Percentiles rank a stretch among this genome's conserved stretches.
These are phyloP conservation scores for Tuber umbilicatum DNA, from an alignment of 495 filamentous ascomycete species.

Conservation along the genomic window DNA sequence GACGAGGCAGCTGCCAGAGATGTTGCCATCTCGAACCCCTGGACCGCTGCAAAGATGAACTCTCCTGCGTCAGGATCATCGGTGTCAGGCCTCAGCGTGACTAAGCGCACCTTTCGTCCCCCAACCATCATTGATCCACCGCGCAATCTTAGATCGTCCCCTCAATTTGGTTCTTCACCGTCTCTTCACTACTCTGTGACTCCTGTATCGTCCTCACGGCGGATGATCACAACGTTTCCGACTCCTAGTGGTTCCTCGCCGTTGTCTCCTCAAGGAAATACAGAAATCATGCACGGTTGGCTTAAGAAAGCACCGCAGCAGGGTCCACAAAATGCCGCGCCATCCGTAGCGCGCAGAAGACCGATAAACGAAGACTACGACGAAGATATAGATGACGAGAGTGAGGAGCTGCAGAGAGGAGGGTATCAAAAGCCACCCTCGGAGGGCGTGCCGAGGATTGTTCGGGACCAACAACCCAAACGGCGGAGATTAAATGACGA, in stretches of 20 bases:
- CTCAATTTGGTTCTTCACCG: neutral
- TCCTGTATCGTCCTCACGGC: slow-evolving; percentile 2
- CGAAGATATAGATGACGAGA: slow-evolving; percentile 6
- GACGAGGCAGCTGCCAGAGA: slow-evolving; percentile 31
- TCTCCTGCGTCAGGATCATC: slow-evolving; percentile 39
- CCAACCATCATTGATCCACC: slow-evolving; percentile 1
- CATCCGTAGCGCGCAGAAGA: slow-evolving; percentile 11
- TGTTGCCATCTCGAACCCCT: slow-evolving; percentile 51
- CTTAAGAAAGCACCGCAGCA: slow-evolving; percentile 10
- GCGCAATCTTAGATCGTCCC: neutral
- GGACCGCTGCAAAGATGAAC: slow-evolving; percentile 56
- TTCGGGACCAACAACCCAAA: slow-evolving; percentile 8
- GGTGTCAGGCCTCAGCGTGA: neutral
- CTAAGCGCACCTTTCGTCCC: slow-evolving; percentile 18
- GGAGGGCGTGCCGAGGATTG: neutral
- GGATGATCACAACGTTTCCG: neutral
- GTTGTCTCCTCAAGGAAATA: neutral
- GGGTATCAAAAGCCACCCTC: neutral
- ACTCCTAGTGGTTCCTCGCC: slow-evolving; percentile 20
- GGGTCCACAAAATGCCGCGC: slow-evolving; percentile 13
- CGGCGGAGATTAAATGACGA: slow-evolving; percentile 14
- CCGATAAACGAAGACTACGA: slow-evolving; percentile 9
- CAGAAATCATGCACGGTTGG: slow-evolving; percentile 20
- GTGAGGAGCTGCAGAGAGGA: neutral
- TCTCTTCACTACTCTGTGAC: slow-evolving; percentile 4